Percentiles rank a stretch among this genome's conserved stretches.
These are phyloP conservation scores for Rhynchosporium agropyri DNA, from an alignment of 2,329 filamentous ascomycete species.

Conservation along the genomic window DNA sequence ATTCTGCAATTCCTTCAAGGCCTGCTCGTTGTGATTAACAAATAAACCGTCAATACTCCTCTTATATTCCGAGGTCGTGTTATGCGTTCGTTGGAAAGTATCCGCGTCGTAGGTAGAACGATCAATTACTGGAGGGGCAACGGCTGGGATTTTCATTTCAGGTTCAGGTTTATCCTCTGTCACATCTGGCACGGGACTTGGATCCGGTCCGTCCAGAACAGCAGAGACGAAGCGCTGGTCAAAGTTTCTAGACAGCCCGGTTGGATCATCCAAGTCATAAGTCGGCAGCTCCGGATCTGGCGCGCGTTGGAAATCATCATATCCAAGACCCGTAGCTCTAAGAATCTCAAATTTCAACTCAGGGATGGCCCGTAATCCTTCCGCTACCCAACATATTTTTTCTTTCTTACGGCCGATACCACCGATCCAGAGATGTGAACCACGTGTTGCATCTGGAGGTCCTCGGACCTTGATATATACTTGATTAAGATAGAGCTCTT, in stretches of 20 bases:
- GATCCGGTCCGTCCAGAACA: slow-evolving; percentile 29
- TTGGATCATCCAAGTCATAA: slow-evolving; percentile 40
- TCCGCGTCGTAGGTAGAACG: slow-evolving; percentile 38
- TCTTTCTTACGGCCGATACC: slow-evolving; percentile 24
- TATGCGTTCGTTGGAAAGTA: slow-evolving; percentile 37
- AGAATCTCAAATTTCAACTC: slow-evolving; percentile 38
- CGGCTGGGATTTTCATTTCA: background rate
- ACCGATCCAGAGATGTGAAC: slow-evolving; percentile 40
- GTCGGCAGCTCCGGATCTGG: slow-evolving; percentile 24
- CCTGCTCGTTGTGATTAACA: slow-evolving; percentile 41
- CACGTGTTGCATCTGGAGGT: slow-evolving; percentile 23
- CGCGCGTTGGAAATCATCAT: slow-evolving; percentile 39
- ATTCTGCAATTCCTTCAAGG: slow-evolving; percentile 39
- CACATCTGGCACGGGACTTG: background rate
- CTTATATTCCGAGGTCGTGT: slow-evolving; percentile 40
- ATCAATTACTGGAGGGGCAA: background rate
- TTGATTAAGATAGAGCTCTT: slow-evolving; percentile 42
- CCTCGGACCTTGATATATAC: slow-evolving; percentile 41
- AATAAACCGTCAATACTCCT: slow-evolving; percentile 41
- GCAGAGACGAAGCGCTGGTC: slow-evolving; percentile 43
- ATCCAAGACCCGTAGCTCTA: slow-evolving; percentile 41
- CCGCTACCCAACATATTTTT: slow-evolving; percentile 37
- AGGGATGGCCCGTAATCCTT: slow-evolving; percentile 35
- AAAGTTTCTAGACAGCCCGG: slow-evolving; percentile 33
- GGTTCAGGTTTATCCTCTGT: background rate